Evolutionary conservation across 2,329 filamentous ascomycete species (phyloP).

Genomic region (Didymella segeticola): DNA sequence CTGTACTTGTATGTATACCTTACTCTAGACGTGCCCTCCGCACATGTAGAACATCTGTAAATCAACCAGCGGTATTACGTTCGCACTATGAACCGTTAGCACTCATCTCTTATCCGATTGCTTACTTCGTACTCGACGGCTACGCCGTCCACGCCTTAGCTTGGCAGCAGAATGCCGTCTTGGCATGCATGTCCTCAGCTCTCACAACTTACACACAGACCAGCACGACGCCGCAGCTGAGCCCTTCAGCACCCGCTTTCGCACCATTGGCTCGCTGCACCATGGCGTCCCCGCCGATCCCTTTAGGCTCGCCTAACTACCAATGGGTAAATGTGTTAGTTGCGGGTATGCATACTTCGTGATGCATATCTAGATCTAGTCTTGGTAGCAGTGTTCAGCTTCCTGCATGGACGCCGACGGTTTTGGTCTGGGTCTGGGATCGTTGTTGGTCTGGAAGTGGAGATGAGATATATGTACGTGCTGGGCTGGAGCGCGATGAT

Average conservation of each 20-base stretch:
- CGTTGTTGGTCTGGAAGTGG: too few relatives aligned
- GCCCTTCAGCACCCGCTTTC: background rate
- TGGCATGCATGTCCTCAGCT: slow-evolving; percentile 4
- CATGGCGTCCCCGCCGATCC: slow-evolving; percentile 11
- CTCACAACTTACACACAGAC: too few relatives aligned
- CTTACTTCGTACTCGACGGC: background rate
- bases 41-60: slow-evolving; percentile 14
- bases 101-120: background rate
- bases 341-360: too few relatives aligned
- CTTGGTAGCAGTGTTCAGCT: too few relatives aligned
- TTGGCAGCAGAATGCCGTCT: slow-evolving; percentile 7
- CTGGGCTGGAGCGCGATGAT: background rate
- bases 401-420: slow-evolving; percentile 1
- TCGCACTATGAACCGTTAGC: too few relatives aligned
- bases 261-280: slow-evolving; percentile 4
- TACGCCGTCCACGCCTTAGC: background rate
- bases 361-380: too few relatives aligned
- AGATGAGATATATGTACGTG: background rate
- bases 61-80: too few relatives aligned
- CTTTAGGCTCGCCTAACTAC: slow-evolving; percentile 5
- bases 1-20: slow-evolving; percentile 19
- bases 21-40: slow-evolving; percentile 7
- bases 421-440: background rate
- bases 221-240: slow-evolving; percentile 8
- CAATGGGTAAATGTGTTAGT: background rate